These are phyloP conservation scores for Stachybotrys elegans DNA, from an alignment of 2,329 filamentous ascomycete species.

Conservation along the genomic window DNA sequence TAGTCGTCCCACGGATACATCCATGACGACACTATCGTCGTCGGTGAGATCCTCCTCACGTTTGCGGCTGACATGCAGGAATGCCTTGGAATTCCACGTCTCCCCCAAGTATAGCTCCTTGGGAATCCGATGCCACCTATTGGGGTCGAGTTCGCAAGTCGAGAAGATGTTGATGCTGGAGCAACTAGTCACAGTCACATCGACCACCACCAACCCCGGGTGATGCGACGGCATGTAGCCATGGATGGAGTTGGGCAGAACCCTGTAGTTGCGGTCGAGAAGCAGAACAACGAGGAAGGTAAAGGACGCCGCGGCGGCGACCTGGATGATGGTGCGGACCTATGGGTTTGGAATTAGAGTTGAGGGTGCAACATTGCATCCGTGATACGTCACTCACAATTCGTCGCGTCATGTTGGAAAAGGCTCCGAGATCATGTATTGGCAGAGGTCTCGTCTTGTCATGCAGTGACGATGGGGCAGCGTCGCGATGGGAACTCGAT, in stretches of 20 bases:
- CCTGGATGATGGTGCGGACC: constrained; percentile 70
- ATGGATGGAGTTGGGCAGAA: constrained; percentile 81
- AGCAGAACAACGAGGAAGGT: constrained; percentile 70
- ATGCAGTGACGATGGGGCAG: too few species aligned
- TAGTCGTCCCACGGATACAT: constrained; percentile 68
- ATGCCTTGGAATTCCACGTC: constrained; percentile 71
- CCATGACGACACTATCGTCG: constrained; percentile 74
- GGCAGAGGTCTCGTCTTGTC: too few species aligned
- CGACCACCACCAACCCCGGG: constrained; percentile 77
- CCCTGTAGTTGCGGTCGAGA: constrained; percentile 82
- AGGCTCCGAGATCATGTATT: constrained; percentile 4
- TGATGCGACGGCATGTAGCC: constrained; percentile 83
- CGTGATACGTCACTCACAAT: constrained; percentile 22
- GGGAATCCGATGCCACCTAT: constrained; percentile 75
- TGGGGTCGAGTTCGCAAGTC: constrained; percentile 67
- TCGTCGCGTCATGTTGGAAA: constrained; percentile 29
- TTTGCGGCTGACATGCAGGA: constrained; percentile 76
- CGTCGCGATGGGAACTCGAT: too few species aligned
- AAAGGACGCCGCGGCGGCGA: constrained; percentile 59
- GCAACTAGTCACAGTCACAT: constrained; percentile 74
- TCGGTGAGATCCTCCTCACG: constrained; percentile 75
- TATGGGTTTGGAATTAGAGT: constrained; percentile 23
- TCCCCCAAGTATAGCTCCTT: constrained; percentile 82
- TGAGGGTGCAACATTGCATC: neutral
- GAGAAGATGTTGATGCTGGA: constrained; percentile 69